These are phyloP conservation scores for Fusarium subglutinans DNA, from an alignment of 2,329 filamentous ascomycete species.

Conservation along the genomic window DNA sequence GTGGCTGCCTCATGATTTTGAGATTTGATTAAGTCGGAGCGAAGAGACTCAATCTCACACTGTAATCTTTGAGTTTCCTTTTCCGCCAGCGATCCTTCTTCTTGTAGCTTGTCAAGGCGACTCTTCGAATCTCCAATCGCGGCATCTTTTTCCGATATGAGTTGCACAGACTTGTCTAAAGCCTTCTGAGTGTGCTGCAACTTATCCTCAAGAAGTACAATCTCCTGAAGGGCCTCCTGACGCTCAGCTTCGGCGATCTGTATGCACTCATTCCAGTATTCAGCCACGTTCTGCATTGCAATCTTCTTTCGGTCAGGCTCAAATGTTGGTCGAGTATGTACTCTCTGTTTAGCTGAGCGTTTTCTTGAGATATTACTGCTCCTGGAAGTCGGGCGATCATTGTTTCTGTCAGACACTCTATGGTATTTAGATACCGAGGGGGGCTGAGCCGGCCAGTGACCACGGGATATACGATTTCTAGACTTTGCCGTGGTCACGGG, in stretches of 20 bases:
- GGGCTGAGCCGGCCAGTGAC: constrained; percentile 5
- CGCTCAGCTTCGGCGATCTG: constrained; percentile 45
- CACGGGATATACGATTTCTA: background rate
- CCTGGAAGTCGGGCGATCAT: constrained; percentile 41
- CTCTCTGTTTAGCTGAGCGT: constrained; percentile 31
- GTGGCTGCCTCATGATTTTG: constrained; percentile 30
- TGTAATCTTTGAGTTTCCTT: constrained; percentile 41
- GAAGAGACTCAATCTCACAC: constrained; percentile 42
- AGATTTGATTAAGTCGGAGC: constrained; percentile 38
- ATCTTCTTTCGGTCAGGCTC: constrained; percentile 41
- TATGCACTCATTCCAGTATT: constrained; percentile 49
- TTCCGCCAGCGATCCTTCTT: constrained; percentile 37
- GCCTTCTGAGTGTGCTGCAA: constrained; percentile 31
- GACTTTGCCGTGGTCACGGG: constrained; percentile 13
- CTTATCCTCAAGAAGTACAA: constrained; percentile 40
- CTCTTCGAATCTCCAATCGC: constrained; percentile 38
- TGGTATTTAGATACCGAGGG: background rate
- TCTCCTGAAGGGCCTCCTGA: constrained; percentile 38
- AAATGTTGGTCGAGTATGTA: background rate
- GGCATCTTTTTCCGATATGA: constrained; percentile 34
- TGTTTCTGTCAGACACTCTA: background rate
- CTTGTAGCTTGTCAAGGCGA: constrained; percentile 40
- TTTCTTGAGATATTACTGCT: constrained; percentile 49
- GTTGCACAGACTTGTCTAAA: constrained; percentile 23
- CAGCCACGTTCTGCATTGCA: constrained; percentile 47